Base-by-base conservation (phyloP, 2,329 filamentous ascomycete species). In the Tolypocladium amazonense region DNA sequence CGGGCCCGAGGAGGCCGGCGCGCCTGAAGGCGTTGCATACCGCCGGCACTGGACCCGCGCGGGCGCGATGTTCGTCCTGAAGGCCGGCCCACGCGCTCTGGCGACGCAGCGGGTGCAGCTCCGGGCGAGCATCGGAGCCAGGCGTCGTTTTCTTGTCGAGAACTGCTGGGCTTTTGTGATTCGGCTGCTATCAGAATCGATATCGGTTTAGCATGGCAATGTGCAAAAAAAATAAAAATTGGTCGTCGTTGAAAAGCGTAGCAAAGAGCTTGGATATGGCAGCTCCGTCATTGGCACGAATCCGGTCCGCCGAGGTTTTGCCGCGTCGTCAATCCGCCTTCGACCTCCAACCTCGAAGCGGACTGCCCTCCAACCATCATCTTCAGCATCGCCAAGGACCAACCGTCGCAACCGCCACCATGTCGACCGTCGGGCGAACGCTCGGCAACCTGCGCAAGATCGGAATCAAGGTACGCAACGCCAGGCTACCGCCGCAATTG, bases 341-440 rank as follows among this genome's bases (percentile, higher is more conserved):
- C 57, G 60, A 61, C 59, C 57, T 60, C 61, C 61, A 57, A 52
- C 62, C 60, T n/a, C 25, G 7, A 5, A 11, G 23, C 6, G 7
- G 20, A 45, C 41, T 7, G 14, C n/a, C 9, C 11, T 25, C 43
- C 43, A 47, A 25, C 43, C 43, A 12, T 25, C 56, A 57, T 30
- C 59, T 60, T 57, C 59, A 58, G 43, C 56, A 60, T 58, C 59
- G 59, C 53, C 59, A 57, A 52, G 50, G 58, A 59, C 60, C 58
- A 56, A 43, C 56, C 53, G 68, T 62, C 66, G 59, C 64, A 65
- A 64, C 73, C 72, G 73, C 73, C 71, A 75, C 74, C 74, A 99
- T 99, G 94, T 97, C 94, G 81, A 96, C 91, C 62, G 79, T 96
- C 69, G 76, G 87, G 66, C 88, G 94, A 77, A 97, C 93, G 33